Evolutionary conservation across 1,139 yeast species (phyloP), one percentile per base, ranked within the genome.

Genomic region (Lizanozyma gosingica): DNA sequence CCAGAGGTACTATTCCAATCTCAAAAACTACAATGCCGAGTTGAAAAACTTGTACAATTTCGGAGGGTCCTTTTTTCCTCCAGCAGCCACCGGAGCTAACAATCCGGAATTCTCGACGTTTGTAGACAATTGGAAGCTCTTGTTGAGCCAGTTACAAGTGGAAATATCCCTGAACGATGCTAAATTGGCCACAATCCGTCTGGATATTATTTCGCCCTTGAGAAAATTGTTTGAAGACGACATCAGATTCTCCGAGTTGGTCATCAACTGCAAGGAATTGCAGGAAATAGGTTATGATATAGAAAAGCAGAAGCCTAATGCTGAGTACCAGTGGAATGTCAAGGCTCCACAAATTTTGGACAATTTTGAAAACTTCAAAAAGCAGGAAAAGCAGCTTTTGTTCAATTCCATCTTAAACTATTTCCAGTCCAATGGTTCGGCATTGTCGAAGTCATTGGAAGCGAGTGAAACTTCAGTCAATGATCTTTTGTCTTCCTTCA

Each of bases 301-400:
- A 17, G 41, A 44, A 11, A 43, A 48, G 15, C 46, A 46, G 16
- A 42, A 47, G 38, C 49, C 57, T 22, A 55, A 62, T 46, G 65
- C 71, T 32, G 74, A 69, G 44, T 62, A 66, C 41, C 63, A 63
- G 48, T 88, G 96, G 95, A 82, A 79, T 47, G 67, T 75, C 43
- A 80, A 81, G 56, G 92, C 94, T 1, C 94, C 95, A 1, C 78
- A 72, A 47, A 76, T 83, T 34, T 82, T 86, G 55, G 84, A 82
- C 50, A 78, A 78, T 51, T 80, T 88, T 57, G 95, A 87, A 59
- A 70, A 69, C 46, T 80, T 81, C 49, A 96, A 90, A 57, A 73
- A 67, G 44, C 67, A 67, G 45, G 80, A 95, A 55, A 70, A 84
- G 45, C 73, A 75, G 41, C 66, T 80, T 52, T 59, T 87, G 41